phyloP scores from a whole-genome alignment of 1,284 basidiomycete genomes.

The Sporisorium iseilematis-ciliati region DNA sequence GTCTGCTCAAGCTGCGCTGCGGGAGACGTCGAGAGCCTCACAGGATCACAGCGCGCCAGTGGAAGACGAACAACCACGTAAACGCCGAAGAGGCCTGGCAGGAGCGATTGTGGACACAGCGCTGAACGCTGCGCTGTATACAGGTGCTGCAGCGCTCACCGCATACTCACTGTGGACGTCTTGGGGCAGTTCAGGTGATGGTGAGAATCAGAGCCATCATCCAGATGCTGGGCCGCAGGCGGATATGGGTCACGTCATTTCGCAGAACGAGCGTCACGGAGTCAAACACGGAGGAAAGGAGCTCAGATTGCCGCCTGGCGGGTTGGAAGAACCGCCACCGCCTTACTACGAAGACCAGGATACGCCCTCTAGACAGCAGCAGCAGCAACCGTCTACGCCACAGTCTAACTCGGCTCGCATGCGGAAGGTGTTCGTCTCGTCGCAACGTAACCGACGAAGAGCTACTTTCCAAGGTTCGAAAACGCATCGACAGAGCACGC shows the following conservation, averaged over 20 bases:
- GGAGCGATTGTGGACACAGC: conserved; percentile 57
- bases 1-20: conserved; percentile 27
- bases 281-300: conserved; percentile 3
- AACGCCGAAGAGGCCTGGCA: conserved; percentile 49
- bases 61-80: conserved; percentile 35
- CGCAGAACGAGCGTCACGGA: conserved; percentile 12
- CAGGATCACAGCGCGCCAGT: conserved; percentile 7
- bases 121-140: conserved; percentile 54
- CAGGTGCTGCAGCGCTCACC: conserved; percentile 57
- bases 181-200: conserved; percentile 43
- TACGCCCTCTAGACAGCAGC: conserved; percentile 5
- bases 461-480: conserved; percentile 40
- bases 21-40: conserved; percentile 20
- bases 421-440: conserved; percentile 50
- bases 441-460: conserved; percentile 36
- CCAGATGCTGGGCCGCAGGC: conserved; percentile 32
- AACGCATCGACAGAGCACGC: conserved; percentile 32
- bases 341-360: conserved; percentile 40
- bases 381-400: conserved; percentile 16
- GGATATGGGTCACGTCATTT: conserved; percentile 35
- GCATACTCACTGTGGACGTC: conserved; percentile 57
- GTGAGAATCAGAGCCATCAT: conserved; percentile 26
- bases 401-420: conserved; percentile 21
- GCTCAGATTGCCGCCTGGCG: conserved; percentile 18
- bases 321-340: conserved; percentile 48